phyloP scores from a whole-genome alignment of 2,329 filamentous ascomycete genomes.

The Davidsoniella neocaledoniae region DNA sequence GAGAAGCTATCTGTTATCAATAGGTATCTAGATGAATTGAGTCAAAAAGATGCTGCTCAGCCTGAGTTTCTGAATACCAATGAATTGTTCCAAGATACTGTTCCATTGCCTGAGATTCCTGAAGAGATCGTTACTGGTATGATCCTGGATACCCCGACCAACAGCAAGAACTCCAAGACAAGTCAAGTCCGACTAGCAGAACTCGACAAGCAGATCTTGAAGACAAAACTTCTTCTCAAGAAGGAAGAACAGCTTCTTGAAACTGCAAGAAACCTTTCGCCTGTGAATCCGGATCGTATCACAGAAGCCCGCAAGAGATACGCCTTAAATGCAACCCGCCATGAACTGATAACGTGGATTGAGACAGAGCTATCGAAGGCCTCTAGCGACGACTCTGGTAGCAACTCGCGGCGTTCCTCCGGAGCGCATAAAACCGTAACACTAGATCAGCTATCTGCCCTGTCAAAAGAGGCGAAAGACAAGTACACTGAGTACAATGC shows the following conservation, averaged over 20 bases:
- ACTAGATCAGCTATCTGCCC: constrained; percentile 13
- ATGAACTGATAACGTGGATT: constrained; percentile 48
- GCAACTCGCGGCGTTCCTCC: not conserved
- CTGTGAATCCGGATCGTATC: constrained; percentile 16
- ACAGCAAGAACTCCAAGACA: not conserved
- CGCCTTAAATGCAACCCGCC: constrained; percentile 38
- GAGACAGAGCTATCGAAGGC: constrained; percentile 34
- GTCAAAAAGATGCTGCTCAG: constrained; percentile 34
- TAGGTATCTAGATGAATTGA: constrained; percentile 32
- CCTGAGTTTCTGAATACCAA: constrained; percentile 33
- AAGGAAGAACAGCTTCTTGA: constrained; percentile 39
- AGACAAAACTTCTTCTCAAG: constrained; percentile 38
- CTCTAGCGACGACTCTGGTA: not conserved
- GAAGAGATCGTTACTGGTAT: constrained; percentile 34
- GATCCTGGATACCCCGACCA: not conserved
- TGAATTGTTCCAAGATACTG: constrained; percentile 28
- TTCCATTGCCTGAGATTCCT: constrained; percentile 33
- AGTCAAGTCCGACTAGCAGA: constrained; percentile 8
- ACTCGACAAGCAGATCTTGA: constrained; percentile 40
- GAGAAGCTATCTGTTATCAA: constrained; percentile 33
- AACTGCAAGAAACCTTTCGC: constrained; percentile 26
- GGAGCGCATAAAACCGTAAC: constrained; percentile 7
- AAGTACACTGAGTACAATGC: constrained; percentile 38
- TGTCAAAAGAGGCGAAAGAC: constrained; percentile 25
- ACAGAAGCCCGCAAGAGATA: constrained; percentile 26